Percentiles rank a stretch among this genome's conserved stretches.
phyloP scores from a whole-genome alignment of 176 grass and related monocot species.

The Guadua angustifolia region DNA sequence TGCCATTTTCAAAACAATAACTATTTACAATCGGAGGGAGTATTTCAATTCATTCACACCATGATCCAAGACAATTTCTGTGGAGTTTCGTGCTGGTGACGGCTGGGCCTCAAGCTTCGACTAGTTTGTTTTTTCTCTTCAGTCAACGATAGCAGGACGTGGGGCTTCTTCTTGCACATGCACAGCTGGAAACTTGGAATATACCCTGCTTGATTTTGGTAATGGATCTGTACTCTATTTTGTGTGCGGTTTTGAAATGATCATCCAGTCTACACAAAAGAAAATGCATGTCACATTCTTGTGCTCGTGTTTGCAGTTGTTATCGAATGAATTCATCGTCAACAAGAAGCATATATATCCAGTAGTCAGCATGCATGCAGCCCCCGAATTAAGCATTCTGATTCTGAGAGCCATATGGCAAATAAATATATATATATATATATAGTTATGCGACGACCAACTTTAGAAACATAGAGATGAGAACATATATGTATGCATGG shows the following conservation, averaged over 20 bases:
- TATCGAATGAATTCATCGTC: too few species aligned
- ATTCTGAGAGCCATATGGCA: too few species aligned
- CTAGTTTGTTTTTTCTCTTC: background rate
- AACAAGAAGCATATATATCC: too few species aligned
- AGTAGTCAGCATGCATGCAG: too few species aligned
- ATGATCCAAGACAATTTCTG: background rate
- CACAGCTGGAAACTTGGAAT: conserved; percentile 22
- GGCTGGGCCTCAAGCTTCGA: too few species aligned
- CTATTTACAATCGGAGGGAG: too few species aligned
- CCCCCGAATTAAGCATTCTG: too few species aligned
- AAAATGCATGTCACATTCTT: background rate
- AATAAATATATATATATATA: too few species aligned
- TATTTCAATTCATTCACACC: background rate
- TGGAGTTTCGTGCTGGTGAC: background rate
- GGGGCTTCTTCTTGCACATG: conserved; percentile 4
- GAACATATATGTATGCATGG: too few species aligned
- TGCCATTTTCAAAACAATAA: too few species aligned
- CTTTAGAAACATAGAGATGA: too few species aligned
- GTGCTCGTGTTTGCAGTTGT: background rate
- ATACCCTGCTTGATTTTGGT: conserved; percentile 8
- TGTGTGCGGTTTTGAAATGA: background rate
- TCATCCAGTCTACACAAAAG: background rate
- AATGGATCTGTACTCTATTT: background rate
- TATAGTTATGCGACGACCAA: too few species aligned
- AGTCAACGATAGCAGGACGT: background rate